Percentiles rank a stretch among this genome's conserved stretches.
phyloP scores from a whole-genome alignment of 2,329 filamentous ascomycete genomes.

The Microcyclosporella mali region DNA sequence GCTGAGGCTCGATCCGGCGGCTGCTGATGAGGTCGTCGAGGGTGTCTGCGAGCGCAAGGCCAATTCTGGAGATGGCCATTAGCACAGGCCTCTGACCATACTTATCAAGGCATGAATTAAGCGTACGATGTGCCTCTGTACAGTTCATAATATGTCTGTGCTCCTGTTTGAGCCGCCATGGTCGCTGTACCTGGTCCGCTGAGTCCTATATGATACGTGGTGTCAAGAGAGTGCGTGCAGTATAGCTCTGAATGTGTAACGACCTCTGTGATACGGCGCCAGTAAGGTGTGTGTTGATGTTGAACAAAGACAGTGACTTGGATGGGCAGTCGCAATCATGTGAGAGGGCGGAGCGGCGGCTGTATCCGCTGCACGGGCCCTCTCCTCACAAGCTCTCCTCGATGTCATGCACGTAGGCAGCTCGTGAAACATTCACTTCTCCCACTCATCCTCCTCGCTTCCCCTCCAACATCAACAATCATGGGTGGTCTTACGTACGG shows the following conservation, averaged over 20 bases:
- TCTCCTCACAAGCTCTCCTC: slow-evolving; percentile 5
- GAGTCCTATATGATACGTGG: background rate
- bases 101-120: slow-evolving; percentile 21
- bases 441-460: slow-evolving; percentile 5
- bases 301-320: slow-evolving; percentile 4
- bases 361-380: background rate
- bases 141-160: slow-evolving; percentile 73
- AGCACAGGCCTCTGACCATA: slow-evolving; percentile 9
- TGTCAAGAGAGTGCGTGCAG: background rate
- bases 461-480: slow-evolving; percentile 4
- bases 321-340: slow-evolving; percentile 1
- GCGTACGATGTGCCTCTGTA: slow-evolving; percentile 96
- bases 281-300: slow-evolving; percentile 7
- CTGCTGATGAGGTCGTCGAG: slow-evolving; percentile 95
- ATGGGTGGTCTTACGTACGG: slow-evolving; percentile 34
- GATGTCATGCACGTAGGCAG: slow-evolving; percentile 18
- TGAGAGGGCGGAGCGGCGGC: background rate
- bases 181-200: background rate
- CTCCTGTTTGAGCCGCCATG: slow-evolving; percentile 20
- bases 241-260: slow-evolving; percentile 1
- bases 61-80: slow-evolving; percentile 58
- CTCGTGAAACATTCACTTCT: slow-evolving; percentile 7
- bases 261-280: slow-evolving; percentile 3
- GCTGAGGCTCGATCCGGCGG: slow-evolving; percentile 90
- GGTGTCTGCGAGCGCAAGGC: slow-evolving; percentile 86